Evolutionary conservation across 257 asterid species (phyloP), one percentile per base, ranked within the genome.

Genomic region (Eustoma russellianum): DNA sequence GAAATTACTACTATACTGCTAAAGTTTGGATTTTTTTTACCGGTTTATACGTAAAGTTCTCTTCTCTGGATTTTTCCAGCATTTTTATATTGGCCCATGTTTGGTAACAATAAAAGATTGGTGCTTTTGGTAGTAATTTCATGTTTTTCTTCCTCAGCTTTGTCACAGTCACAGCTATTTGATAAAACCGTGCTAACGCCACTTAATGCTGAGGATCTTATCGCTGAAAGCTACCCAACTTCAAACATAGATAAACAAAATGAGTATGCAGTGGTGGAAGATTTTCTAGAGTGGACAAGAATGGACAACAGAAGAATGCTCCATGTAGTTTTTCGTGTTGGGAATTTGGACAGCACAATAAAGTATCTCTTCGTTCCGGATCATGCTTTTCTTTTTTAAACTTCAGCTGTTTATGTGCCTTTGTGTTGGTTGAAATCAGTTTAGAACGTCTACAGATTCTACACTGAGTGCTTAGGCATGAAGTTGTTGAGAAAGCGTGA

Each of bases 401-500:
- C 9, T 54, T 11, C 7, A 51, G 16, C 45, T 19, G 18, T 19
- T 38, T 28, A 47, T 35, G 41, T 51, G 8, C 41, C 41, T 7
- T 54, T 60, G 7, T 52, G 19, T 45, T 11, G 57, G 49, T 30
- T 16, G 4, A 9, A 56, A 33, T 16, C 16, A 50, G 13, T 38
- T 19, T 55, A 24, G 35, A 18, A 13, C n/a, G 6, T 2, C 28
- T 35, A 11, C 77, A 78, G 85, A 60, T 78, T 78, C 66, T 78
- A 78, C 47, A 69, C 67, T 12, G 85, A 66, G 60, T 74, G 73
- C 74, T 69, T 78, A 56, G 80, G 78, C 9, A 77, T 77, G 83
- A 77, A 74, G 64, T 64, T 74, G 55, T 74, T 77, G 70, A 77
- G 83, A 53, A 41, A 47, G 52, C 78, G 83, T 38, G 83, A 74